phyloP scores from a whole-genome alignment of 2,329 filamentous ascomycete species.

The Fusarium gaditjirri region DNA sequence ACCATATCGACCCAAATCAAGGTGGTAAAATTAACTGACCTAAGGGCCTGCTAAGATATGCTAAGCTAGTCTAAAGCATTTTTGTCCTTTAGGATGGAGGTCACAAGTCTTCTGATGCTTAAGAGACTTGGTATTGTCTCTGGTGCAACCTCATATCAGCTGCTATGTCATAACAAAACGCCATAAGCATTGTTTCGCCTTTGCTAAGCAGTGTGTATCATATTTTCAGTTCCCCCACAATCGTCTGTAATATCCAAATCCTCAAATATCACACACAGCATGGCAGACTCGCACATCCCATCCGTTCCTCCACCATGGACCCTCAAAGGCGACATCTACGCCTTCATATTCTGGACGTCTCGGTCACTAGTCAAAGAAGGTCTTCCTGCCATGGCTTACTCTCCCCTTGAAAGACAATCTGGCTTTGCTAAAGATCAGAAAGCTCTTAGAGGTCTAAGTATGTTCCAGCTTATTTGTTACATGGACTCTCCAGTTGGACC shows the following conservation, averaged over 20 bases:
- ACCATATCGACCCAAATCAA: not conserved
- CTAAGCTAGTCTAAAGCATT: not conserved
- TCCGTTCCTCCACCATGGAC: slow-evolving; percentile 54
- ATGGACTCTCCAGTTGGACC: slow-evolving; percentile 61
- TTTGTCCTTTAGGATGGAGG: not conserved
- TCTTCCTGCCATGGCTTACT: slow-evolving; percentile 55
- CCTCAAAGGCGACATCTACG: slow-evolving; percentile 57
- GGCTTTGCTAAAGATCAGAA: slow-evolving; percentile 51
- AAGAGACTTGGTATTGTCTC: not conserved
- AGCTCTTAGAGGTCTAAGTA: slow-evolving; percentile 57
- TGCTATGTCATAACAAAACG: not conserved
- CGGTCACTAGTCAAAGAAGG: slow-evolving; percentile 41
- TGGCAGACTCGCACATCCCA: slow-evolving; percentile 31
- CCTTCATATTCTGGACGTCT: slow-evolving; percentile 55
- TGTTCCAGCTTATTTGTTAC: slow-evolving; percentile 64
- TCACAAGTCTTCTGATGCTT: not conserved
- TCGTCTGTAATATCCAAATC: not conserved
- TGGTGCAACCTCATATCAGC: not conserved
- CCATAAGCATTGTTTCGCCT: not conserved
- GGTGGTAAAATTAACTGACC: not conserved
- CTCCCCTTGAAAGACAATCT: slow-evolving; percentile 58
- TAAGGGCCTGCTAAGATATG: not conserved
- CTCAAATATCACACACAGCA: not conserved
- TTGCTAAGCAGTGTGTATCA: not conserved
- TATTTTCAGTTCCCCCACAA: not conserved